Percentiles rank a stretch among this genome's conserved stretches.
Evolutionary conservation across 495 filamentous ascomycete genomes (phyloP).

Genomic region (Penicillium daleae): DNA sequence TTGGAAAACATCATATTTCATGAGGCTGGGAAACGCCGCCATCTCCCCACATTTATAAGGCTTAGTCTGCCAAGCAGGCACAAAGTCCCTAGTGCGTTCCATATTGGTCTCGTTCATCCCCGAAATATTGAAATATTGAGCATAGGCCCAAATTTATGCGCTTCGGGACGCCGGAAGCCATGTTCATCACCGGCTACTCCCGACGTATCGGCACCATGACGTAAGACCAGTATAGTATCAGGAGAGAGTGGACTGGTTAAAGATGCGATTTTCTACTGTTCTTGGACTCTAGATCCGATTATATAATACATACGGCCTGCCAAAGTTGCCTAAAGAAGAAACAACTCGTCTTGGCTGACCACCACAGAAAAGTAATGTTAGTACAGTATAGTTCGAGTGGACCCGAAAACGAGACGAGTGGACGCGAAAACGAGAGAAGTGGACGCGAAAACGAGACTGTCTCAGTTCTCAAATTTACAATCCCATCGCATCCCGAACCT

Average conservation of each 20-base stretch:
- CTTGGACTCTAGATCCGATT: neutral
- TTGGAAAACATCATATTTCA: neutral
- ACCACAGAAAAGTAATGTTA: neutral
- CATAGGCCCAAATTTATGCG: no score
- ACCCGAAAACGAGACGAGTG: no score
- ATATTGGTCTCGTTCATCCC: neutral
- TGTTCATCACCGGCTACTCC: neutral
- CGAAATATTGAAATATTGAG: neutral
- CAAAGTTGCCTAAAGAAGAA: neutral
- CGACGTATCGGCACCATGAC: neutral
- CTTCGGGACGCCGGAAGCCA: no score
- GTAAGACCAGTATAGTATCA: neutral
- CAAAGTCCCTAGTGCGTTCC: no score
- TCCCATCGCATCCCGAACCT: conserved; percentile 66
- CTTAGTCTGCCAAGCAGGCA: neutral
- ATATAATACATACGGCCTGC: neutral
- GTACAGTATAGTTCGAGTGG: no score
- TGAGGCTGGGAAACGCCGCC: neutral
- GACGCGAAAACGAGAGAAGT: no score
- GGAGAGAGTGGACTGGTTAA: neutral
- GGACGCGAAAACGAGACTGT: neutral
- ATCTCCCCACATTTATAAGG: neutral
- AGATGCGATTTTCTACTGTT: neutral
- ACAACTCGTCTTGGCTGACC: neutral
- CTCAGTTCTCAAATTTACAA: conserved; percentile 36